These are phyloP conservation scores for Wickerhamiella kurtzmanii DNA, from an alignment of 805 yeast genomes.

Conservation along the genomic window DNA sequence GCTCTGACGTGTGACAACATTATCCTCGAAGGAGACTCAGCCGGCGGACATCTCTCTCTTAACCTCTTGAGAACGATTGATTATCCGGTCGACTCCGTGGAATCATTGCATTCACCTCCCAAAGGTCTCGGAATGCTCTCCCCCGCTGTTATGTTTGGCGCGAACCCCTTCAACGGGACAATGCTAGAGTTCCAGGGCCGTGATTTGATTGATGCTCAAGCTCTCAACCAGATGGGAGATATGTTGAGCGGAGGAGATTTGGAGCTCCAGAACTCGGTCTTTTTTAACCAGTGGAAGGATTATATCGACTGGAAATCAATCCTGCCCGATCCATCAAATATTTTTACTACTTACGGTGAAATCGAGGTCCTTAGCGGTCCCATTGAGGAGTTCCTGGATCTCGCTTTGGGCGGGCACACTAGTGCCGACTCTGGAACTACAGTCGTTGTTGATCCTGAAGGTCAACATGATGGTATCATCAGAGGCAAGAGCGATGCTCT, in stretches of 20 bases:
- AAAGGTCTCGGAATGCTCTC: not conserved
- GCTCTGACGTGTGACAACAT: constrained; percentile 13
- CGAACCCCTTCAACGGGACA: not conserved
- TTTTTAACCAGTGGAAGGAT: not conserved
- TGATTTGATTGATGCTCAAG: not conserved
- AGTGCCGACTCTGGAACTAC: not conserved
- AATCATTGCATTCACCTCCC: not conserved
- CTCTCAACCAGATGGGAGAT: not conserved
- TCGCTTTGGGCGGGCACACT: not conserved
- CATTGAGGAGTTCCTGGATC: constrained; percentile 2
- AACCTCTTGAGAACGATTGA: constrained; percentile 3
- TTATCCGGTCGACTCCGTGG: not conserved
- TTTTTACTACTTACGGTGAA: constrained; percentile 9
- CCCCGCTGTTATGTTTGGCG: not conserved
- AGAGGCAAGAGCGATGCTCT: constrained; percentile 5
- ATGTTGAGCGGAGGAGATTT: not conserved
- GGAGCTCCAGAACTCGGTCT: not conserved
- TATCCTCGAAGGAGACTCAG: constrained; percentile 23
- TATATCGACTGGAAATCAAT: constrained; percentile 2
- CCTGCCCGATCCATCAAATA: constrained; percentile 4
- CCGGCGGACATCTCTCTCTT: constrained; percentile 22
- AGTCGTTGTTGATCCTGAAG: constrained; percentile 12
- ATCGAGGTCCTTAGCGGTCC: constrained; percentile 11
- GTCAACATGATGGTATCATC: constrained; percentile 18
- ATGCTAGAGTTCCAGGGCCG: not conserved